Evolutionary conservation across 371 early-diverging fungal genomes (phyloP).

Genomic region (Mucor sp.): DNA sequence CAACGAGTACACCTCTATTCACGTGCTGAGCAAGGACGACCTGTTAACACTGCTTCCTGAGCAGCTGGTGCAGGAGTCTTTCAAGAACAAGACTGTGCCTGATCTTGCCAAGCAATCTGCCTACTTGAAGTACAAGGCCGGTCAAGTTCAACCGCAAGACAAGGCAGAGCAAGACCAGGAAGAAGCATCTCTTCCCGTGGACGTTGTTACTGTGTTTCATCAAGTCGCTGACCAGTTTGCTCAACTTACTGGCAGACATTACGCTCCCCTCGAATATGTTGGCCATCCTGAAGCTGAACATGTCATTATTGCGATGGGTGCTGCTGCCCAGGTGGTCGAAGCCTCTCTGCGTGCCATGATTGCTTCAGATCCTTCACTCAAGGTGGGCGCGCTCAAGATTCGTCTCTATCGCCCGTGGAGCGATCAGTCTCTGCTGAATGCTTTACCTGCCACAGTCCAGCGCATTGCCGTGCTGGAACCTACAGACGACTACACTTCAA

Average conservation of each 20-base stretch:
- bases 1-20: conserved; percentile 31
- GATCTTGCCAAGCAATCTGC: conserved; percentile 6
- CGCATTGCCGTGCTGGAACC: conserved; percentile 69
- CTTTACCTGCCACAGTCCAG: conserved; percentile 57
- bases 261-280: conserved; percentile 43
- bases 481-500: conserved; percentile 51
- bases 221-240: conserved; percentile 30
- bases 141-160: neutral
- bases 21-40: conserved; percentile 6
- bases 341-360: conserved; percentile 18
- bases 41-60: conserved; percentile 24
- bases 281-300: conserved; percentile 51
- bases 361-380: conserved; percentile 16
- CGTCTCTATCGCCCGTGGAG: conserved; percentile 66
- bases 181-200: neutral
- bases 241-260: conserved; percentile 39
- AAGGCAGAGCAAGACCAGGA: conserved; percentile 11
- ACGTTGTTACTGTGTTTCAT: neutral
- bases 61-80: conserved; percentile 17
- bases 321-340: conserved; percentile 54
- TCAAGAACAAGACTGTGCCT: conserved; percentile 11
- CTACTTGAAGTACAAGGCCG: conserved; percentile 31
- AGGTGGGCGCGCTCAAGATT: conserved; percentile 61
- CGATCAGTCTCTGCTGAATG: conserved; percentile 45
- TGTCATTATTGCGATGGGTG: conserved; percentile 64